Percentiles rank a stretch among this genome's conserved stretches.
Conservation (phyloP, 2,329 filamentous ascomycete genomes). For the Acrocalymma vagum region DNA sequence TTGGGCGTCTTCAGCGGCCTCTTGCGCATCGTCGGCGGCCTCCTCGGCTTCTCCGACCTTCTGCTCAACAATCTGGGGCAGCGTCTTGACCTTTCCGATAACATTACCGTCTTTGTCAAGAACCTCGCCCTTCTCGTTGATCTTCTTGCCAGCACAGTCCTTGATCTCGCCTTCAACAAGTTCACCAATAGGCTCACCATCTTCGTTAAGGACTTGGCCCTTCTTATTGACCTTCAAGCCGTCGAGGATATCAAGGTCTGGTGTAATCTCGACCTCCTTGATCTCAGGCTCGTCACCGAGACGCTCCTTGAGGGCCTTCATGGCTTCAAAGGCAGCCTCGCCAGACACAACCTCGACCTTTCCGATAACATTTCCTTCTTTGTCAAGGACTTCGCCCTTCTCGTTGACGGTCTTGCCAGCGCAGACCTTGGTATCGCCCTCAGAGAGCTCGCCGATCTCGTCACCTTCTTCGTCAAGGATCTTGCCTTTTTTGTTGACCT, state of each 20-base stretch:
- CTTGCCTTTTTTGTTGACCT: conserved; percentile 67
- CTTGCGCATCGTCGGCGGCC: conserved; percentile 37
- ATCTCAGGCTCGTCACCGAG: conserved; percentile 57
- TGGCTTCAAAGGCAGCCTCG: conserved; percentile 60
- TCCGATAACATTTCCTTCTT: conserved; percentile 59
- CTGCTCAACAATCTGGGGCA: conserved; percentile 53
- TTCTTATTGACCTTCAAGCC: conserved; percentile 68
- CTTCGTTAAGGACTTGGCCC: conserved; percentile 61
- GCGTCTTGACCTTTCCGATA: conserved; percentile 67
- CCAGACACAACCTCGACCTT: conserved; percentile 58
- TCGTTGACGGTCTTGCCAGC: conserved; percentile 60
- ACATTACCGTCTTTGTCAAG: conserved; percentile 71
- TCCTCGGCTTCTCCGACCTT: conserved; percentile 41
- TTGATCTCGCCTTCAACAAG: conserved; percentile 65
- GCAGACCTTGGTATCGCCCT: conserved; percentile 54
- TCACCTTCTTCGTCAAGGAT: conserved; percentile 61
- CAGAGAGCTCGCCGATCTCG: conserved; percentile 59
- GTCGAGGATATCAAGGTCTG: conserved; percentile 58
- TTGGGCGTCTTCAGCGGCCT: conserved; percentile 37
- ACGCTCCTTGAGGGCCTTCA: conserved; percentile 54
- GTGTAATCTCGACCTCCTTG: conserved; percentile 49
- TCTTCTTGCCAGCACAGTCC: conserved; percentile 71
- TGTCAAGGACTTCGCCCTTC: conserved; percentile 60
- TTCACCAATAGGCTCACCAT: conserved; percentile 62
- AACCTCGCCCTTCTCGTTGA: conserved; percentile 71